These are phyloP conservation scores for Shiraia bambusicola DNA, from an alignment of 2,329 filamentous ascomycete genomes.

Conservation along the genomic window DNA sequence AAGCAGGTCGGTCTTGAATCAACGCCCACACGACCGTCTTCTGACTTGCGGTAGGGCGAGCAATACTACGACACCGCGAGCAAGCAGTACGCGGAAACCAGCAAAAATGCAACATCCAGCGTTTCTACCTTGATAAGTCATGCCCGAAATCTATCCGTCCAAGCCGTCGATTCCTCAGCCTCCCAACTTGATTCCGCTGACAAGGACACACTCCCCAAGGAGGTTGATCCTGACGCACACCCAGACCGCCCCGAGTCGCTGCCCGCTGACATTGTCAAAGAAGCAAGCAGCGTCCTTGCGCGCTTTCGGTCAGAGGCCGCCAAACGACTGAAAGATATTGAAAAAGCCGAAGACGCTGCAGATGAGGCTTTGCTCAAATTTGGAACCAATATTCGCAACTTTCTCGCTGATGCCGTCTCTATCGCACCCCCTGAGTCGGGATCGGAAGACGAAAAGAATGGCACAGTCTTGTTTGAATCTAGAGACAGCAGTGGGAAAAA, in stretches of 20 bases:
- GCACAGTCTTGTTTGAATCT: constrained; percentile 81
- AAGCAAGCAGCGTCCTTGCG: constrained; percentile 68
- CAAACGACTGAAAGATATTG: constrained; percentile 83
- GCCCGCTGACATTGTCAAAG: constrained; percentile 54
- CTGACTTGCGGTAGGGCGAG: constrained; percentile 61
- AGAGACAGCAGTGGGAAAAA: constrained; percentile 87
- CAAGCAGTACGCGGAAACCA: constrained; percentile 78
- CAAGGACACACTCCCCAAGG: constrained; percentile 13
- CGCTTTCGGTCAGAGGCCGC: constrained; percentile 75
- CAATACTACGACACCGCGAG: constrained; percentile 80
- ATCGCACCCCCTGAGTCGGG: constrained; percentile 70
- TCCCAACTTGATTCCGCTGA: constrained; percentile 17
- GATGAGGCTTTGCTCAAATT: constrained; percentile 94
- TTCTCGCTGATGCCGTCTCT: constrained; percentile 84
- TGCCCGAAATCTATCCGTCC: constrained; percentile 71
- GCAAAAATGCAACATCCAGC: constrained; percentile 79
- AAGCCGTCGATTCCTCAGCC: constrained; percentile 23
- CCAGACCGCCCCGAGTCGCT: constrained; percentile 49
- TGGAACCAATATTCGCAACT: constrained; percentile 84
- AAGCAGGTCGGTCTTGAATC: constrained; percentile 67
- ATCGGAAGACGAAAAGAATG: constrained; percentile 48
- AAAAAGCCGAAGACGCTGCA: constrained; percentile 90
- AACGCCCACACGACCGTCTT: constrained; percentile 2
- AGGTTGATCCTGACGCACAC: constrained; percentile 29
- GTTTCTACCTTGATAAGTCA: constrained; percentile 73